Base-by-base conservation (phyloP, 768 basidiomycete species). In the Cystofilobasidium capitatum region DNA sequence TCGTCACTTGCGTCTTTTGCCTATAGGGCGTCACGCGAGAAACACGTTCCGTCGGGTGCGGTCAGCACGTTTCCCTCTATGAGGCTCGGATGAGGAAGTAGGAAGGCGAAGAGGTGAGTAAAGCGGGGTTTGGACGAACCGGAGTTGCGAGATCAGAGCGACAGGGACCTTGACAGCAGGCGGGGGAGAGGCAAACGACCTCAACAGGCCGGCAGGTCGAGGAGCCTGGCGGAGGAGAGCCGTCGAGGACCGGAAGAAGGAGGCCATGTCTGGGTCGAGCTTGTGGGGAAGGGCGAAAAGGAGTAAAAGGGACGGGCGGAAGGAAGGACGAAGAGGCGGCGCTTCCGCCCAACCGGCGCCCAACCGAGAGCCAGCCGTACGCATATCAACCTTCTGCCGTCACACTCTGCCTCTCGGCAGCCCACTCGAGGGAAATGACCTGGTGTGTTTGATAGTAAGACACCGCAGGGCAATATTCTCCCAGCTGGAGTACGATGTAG, bases 131-230 rank as follows among this genome's bases (percentile, higher is more conserved):
- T 36, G 49, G 61, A 24, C 68, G 6, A 6, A 69, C 68, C 94
- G 85, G 47, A 98, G 83, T 76, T 91, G 85, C 1, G 88, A 88
- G 71, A 98, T 86, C 64, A 93, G 85, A 64, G 86, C 84, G 37
- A 90, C 75, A 16, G 88, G 82, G 0, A 86, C 80, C 74, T 86
- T 89, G 63, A 6, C 85, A 82, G n/a, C n/a, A n/a, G 20, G 86
- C 85, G 76, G 87, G 88, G 69, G 74, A 37, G 42, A 8, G 3
- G 64, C 36, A 47, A 44, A 65, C 9, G 31, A 55, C 20, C 64
- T 49, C 24, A 24, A n/a, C 22, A 54, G 26, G 37, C 51, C 36
- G 2, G 37, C 12, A 26, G 36, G 33, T 8, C 51, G 36, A 4
- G 63, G 63, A 4, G 37, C 51, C 63, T 54, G 63, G 24, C 26